A percentile compares a stretch with the other conserved stretches of the same genome.
Conservation (phyloP, 176 grass and related monocot species). For the Aechmea fasciata region DNA sequence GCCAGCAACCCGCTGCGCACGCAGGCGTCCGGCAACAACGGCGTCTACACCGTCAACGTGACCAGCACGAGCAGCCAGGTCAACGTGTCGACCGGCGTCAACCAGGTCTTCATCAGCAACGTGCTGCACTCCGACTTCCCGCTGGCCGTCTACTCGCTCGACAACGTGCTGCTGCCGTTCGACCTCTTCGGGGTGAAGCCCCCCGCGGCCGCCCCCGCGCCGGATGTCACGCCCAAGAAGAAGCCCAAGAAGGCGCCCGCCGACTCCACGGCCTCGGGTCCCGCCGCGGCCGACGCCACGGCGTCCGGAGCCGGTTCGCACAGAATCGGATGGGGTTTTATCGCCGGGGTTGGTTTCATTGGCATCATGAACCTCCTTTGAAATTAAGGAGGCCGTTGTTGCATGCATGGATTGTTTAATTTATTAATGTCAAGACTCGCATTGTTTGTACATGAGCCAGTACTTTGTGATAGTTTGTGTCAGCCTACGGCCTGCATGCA, state of each 20-base stretch:
- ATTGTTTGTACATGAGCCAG: no score
- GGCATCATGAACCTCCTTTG: background rate
- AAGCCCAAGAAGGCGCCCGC: slow-evolving; percentile 30
- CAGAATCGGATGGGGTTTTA: slow-evolving; percentile 23
- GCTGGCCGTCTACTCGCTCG: slow-evolving; percentile 71
- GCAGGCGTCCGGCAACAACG: slow-evolving; percentile 60
- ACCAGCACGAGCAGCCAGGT: slow-evolving; percentile 48
- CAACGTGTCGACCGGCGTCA: slow-evolving; percentile 73
- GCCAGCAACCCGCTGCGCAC: slow-evolving; percentile 77
- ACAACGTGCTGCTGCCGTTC: slow-evolving; percentile 48
- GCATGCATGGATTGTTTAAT: background rate
- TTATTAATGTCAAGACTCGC: no score
- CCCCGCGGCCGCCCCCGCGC: slow-evolving; percentile 29
- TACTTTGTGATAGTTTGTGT: no score
- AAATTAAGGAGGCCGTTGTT: background rate
- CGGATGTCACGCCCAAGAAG: background rate
- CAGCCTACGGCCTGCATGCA: no score
- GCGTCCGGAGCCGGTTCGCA: slow-evolving; percentile 9
- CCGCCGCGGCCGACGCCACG: slow-evolving; percentile 7
- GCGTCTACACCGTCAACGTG: slow-evolving; percentile 66
- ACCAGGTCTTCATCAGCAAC: slow-evolving; percentile 30
- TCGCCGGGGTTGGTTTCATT: background rate
- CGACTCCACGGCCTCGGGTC: background rate
- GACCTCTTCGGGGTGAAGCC: slow-evolving; percentile 68
- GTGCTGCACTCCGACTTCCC: slow-evolving; percentile 27